phyloP scores from a whole-genome alignment of 83 land plant genomes.

The Picea abies region DNA sequence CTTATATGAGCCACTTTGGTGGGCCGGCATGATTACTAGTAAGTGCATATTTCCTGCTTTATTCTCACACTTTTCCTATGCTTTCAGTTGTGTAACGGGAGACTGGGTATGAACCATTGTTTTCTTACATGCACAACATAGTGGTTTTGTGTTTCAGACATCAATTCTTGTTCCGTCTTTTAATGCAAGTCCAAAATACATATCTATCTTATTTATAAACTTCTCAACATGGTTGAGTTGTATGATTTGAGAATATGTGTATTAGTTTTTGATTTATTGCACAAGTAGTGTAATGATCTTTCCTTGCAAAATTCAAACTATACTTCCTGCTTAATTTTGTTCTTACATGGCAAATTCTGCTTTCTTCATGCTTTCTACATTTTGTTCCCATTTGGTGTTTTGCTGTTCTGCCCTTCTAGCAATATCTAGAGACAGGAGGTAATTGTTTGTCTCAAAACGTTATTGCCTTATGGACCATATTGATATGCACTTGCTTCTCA shows the following conservation, averaged over 20 bases:
- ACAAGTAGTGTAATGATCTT: background rate
- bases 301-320: background rate
- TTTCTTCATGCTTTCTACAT: slow-evolving; percentile 4
- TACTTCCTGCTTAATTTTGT: background rate
- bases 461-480: background rate
- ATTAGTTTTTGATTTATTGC: background rate
- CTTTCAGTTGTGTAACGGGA: background rate
- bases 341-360: background rate
- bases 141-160: background rate
- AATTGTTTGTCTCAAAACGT: background rate
- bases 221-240: background rate
- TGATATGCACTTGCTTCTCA: background rate
- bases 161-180: too few species aligned
- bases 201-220: background rate
- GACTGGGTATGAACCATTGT: background rate
- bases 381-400: background rate
- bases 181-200: too few species aligned
- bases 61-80: background rate
- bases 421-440: background rate
- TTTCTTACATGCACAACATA: background rate
- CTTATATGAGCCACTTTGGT: slow-evolving; percentile 74
- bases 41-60: slow-evolving; percentile 19
- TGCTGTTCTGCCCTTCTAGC: background rate
- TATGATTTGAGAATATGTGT: background rate
- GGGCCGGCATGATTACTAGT: slow-evolving; percentile 83